Percentiles rank a stretch among this genome's conserved stretches.
Conservation (phyloP, 805 yeast genomes). For the Yamadazyma tumulicola region DNA sequence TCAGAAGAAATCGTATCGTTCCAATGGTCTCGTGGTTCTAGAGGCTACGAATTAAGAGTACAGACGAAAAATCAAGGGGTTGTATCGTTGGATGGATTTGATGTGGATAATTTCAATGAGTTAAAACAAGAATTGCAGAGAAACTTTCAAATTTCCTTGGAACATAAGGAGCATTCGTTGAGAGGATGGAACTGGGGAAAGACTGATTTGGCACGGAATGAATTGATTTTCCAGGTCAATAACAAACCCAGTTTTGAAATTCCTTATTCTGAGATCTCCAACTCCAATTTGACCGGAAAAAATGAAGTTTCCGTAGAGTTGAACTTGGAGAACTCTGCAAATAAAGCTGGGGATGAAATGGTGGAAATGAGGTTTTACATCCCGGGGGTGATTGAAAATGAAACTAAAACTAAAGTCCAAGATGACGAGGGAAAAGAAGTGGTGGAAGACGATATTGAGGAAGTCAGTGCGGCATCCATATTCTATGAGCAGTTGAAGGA, state of each 20-base stretch:
- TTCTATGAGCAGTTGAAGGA: conserved; percentile 91
- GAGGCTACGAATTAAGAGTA: conserved; percentile 85
- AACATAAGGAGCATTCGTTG: conserved; percentile 83
- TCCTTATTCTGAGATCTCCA: conserved; percentile 75
- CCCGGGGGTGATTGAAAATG: conserved; percentile 76
- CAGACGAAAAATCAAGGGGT: conserved; percentile 88
- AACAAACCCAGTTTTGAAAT: conserved; percentile 90
- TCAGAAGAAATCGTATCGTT: conserved; percentile 76
- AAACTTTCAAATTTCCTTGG: conserved; percentile 68
- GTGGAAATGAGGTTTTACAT: conserved; percentile 92
- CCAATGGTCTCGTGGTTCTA: conserved; percentile 89
- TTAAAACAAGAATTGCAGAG: conserved; percentile 81
- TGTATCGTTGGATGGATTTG: conserved; percentile 88
- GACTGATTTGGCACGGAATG: conserved; percentile 87
- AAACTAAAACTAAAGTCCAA: conserved; percentile 22
- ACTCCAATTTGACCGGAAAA: conserved; percentile 86
- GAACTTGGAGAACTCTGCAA: conserved; percentile 53
- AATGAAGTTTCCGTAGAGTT: conserved; percentile 92
- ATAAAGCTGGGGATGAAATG: conserved; percentile 87
- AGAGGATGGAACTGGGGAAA: conserved; percentile 99
- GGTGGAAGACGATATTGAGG: conserved; percentile 38
- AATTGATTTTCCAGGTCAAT: conserved; percentile 78
- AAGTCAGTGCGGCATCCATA: conserved; percentile 70
- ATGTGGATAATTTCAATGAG: conserved; percentile 72
- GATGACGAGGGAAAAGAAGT: conserved; percentile 31